These are phyloP conservation scores for Discostella pseudostelligera DNA, from an alignment of 108 stramenopile genomes.

Conservation along the genomic window DNA sequence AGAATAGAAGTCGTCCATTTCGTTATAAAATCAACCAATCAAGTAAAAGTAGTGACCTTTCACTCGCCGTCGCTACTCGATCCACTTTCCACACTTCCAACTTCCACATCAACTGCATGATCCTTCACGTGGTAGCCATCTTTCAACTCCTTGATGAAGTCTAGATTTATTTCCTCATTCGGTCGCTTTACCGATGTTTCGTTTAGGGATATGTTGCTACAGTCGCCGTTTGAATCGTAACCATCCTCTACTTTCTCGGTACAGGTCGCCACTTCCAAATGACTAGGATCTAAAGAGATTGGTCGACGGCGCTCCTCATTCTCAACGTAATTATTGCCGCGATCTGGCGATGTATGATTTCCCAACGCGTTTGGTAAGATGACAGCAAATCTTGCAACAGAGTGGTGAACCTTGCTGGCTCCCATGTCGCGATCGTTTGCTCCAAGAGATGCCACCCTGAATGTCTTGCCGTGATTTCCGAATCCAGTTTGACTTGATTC, in stretches of 20 bases:
- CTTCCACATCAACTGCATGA: not conserved
- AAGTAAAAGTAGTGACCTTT: too few species aligned
- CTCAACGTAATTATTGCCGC: not conserved
- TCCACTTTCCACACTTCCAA: slow-evolving; percentile 3
- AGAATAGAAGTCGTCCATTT: too few species aligned
- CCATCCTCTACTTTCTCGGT: not conserved
- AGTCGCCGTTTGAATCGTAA: not conserved
- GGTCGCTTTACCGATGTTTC: not conserved
- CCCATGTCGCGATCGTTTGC: too few species aligned
- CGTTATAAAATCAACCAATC: too few species aligned
- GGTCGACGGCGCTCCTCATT: not conserved
- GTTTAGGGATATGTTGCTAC: not conserved
- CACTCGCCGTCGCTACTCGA: slow-evolving; percentile 1
- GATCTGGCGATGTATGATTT: not conserved
- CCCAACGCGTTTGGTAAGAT: not conserved
- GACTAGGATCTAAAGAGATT: not conserved
- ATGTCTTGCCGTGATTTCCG: not conserved
- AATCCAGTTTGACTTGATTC: not conserved
- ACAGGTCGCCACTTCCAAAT: not conserved
- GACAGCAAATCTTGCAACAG: slow-evolving; percentile 2
- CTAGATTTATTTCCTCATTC: not conserved
- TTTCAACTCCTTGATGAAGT: slow-evolving; percentile 1
- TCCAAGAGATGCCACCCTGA: not conserved
- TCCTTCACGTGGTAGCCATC: not conserved
- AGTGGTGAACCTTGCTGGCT: too few species aligned